Conservation (phyloP, 768 basidiomycete species). For the Pleurotus giganteus region DNA sequence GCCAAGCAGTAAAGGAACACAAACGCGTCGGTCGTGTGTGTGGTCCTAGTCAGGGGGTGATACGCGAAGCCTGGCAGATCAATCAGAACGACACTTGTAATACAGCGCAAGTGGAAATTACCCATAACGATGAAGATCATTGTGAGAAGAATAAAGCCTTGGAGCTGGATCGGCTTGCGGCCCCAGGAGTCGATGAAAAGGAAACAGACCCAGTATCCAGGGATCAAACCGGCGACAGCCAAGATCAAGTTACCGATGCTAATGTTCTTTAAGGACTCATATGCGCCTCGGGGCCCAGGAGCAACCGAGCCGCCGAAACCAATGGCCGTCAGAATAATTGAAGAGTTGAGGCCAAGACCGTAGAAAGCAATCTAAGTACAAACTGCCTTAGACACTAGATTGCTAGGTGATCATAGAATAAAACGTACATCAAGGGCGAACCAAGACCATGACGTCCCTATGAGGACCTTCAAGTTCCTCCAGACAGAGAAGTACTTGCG, state of each 20-base stretch:
- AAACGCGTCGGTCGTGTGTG: conserved; percentile 36
- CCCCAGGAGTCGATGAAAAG: conserved; percentile 75
- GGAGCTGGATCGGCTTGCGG: conserved; percentile 75
- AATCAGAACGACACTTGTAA: neutral
- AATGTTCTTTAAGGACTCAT: conserved; percentile 58
- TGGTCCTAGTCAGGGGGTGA: conserved; percentile 33
- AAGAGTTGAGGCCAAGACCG: conserved; percentile 81
- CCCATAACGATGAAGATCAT: conserved; percentile 67
- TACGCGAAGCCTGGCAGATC: conserved; percentile 43
- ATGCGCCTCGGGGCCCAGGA: conserved; percentile 39
- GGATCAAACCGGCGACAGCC: conserved; percentile 73
- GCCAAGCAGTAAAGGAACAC: conserved; percentile 60
- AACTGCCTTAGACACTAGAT: neutral
- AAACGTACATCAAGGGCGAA: conserved; percentile 74
- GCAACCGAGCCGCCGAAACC: conserved; percentile 56
- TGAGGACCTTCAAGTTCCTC: conserved; percentile 74
- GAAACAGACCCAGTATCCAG: conserved; percentile 67
- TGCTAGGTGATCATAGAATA: neutral
- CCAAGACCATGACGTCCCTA: conserved; percentile 81
- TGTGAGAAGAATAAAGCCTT: conserved; percentile 70
- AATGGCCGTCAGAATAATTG: conserved; percentile 69
- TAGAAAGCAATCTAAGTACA: conserved; percentile 72
- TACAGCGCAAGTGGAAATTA: neutral
- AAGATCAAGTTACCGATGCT: conserved; percentile 75
- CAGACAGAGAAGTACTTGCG: conserved; percentile 59